Evolutionary conservation across 768 basidiomycete species (phyloP).

Genomic region (Filobasidium wieringae): DNA sequence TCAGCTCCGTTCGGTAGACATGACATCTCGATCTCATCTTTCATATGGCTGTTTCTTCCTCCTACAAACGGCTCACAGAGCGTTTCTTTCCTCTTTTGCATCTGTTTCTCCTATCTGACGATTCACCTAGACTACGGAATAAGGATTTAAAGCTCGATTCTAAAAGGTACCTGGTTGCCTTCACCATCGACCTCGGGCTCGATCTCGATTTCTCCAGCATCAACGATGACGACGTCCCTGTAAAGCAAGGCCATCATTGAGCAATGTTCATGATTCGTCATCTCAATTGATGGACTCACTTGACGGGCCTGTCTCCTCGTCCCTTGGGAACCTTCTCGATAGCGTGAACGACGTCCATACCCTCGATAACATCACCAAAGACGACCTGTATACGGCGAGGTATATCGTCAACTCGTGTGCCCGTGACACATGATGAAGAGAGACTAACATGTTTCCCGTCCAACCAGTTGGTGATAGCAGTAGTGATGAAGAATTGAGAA

Average conservation of each 20-base stretch:
- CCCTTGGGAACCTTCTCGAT: constrained; percentile 68
- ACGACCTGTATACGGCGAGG: constrained; percentile 53
- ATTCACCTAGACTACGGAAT: not conserved
- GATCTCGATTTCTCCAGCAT: constrained; percentile 70
- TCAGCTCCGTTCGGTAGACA: not conserved
- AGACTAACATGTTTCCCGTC: constrained; percentile 66
- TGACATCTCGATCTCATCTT: not conserved
- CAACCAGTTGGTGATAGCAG: constrained; percentile 73
- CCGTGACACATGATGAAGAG: not conserved
- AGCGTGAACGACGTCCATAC: constrained; percentile 68
- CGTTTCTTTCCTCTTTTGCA: not conserved
- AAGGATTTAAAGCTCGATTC: constrained; percentile 70
- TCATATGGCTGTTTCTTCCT: not conserved
- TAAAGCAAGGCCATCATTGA: not conserved
- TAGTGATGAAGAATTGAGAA: constrained; percentile 88
- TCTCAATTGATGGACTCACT: constrained; percentile 34
- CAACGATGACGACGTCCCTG: constrained; percentile 60
- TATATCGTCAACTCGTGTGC: not conserved
- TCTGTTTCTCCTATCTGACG: constrained; percentile 2
- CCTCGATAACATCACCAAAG: constrained; percentile 82
- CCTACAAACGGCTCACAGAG: too few species aligned
- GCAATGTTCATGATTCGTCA: not conserved
- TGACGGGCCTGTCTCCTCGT: constrained; percentile 56
- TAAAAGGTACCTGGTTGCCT: constrained; percentile 83
- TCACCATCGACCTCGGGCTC: constrained; percentile 47